These are phyloP conservation scores for Echinosphaeria canescens DNA, from an alignment of 2,329 filamentous ascomycete genomes.

Conservation along the genomic window DNA sequence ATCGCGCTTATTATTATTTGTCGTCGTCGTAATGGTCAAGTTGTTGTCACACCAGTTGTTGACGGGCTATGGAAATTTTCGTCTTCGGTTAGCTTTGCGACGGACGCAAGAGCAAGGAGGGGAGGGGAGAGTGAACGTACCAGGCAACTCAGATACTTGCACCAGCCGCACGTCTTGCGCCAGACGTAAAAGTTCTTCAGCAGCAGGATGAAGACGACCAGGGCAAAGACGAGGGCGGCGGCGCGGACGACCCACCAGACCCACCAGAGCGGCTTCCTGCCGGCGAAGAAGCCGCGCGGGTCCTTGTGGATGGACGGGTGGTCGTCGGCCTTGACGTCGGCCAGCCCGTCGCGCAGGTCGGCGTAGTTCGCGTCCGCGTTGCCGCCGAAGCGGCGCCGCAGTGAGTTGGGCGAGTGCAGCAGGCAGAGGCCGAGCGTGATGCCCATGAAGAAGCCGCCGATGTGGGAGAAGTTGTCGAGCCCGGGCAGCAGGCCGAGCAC, in stretches of 20 bases:
- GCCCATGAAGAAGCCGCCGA: slow-evolving; percentile 89
- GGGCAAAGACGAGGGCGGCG: slow-evolving; percentile 54
- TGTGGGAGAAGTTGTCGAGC: slow-evolving; percentile 93
- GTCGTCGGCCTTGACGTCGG: slow-evolving; percentile 17
- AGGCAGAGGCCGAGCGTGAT: slow-evolving; percentile 71
- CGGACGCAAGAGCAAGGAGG: neutral
- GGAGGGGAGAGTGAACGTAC: slow-evolving; percentile 29
- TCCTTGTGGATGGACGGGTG: slow-evolving; percentile 34
- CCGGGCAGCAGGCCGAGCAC: slow-evolving; percentile 81
- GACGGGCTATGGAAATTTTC: slow-evolving; percentile 31
- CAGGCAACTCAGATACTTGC: slow-evolving; percentile 84
- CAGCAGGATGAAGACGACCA: slow-evolving; percentile 71
- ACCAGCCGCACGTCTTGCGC: slow-evolving; percentile 65
- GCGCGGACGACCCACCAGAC: slow-evolving; percentile 82
- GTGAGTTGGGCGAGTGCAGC: slow-evolving; percentile 65
- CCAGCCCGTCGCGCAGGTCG: slow-evolving; percentile 29
- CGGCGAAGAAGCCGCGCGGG: slow-evolving; percentile 68
- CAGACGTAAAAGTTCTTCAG: slow-evolving; percentile 81
- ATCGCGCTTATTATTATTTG: slow-evolving; percentile 6
- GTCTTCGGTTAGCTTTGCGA: neutral
- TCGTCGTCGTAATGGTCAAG: slow-evolving; percentile 6
- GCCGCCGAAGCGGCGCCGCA: slow-evolving; percentile 56
- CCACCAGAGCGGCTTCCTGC: slow-evolving; percentile 90
- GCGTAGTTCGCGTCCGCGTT: slow-evolving; percentile 51
- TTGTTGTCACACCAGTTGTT: slow-evolving; percentile 43